phyloP scores from a whole-genome alignment of 2,329 filamentous ascomycete genomes.

The Fusarium veterinarium region DNA sequence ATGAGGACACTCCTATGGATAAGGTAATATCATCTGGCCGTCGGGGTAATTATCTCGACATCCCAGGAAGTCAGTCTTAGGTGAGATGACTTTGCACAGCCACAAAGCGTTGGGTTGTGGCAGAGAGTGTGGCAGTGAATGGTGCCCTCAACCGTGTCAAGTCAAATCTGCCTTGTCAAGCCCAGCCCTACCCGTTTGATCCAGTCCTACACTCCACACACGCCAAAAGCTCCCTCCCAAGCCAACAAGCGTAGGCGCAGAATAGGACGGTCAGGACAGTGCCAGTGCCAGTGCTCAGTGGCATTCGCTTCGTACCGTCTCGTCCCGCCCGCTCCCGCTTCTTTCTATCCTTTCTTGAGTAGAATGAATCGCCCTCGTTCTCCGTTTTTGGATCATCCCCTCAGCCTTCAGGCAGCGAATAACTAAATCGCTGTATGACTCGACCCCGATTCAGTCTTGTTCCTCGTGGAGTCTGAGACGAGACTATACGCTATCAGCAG shows the following conservation, averaged over 20 bases:
- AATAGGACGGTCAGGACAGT: not conserved
- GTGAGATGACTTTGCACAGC: constrained; percentile 22
- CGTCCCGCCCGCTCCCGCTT: constrained; percentile 44
- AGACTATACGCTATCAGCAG: constrained; percentile 53
- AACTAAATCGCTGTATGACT: constrained; percentile 41
- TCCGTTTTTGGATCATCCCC: constrained; percentile 12
- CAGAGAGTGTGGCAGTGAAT: not conserved
- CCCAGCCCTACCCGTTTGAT: constrained; percentile 34
- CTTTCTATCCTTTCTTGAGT: constrained; percentile 17
- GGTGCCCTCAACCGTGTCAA: not conserved
- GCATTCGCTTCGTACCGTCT: constrained; percentile 43
- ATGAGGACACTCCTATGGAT: not conserved
- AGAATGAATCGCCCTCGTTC: constrained; percentile 12
- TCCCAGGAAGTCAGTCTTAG: not conserved
- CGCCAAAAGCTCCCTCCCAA: constrained; percentile 23
- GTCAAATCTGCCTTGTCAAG: constrained; percentile 24
- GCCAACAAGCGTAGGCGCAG: not conserved
- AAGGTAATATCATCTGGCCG: not conserved
- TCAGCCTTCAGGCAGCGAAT: constrained; percentile 26
- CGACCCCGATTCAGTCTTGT: constrained; percentile 37
- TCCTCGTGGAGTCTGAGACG: constrained; percentile 54
- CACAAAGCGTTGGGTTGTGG: constrained; percentile 17
- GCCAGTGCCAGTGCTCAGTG: constrained; percentile 15
- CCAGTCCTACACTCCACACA: constrained; percentile 20
- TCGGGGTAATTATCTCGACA: constrained; percentile 7